A percentile compares a stretch with the other conserved stretches of the same genome.
Conservation (phyloP, 805 yeast genomes). For the Ogataea methylovora region DNA sequence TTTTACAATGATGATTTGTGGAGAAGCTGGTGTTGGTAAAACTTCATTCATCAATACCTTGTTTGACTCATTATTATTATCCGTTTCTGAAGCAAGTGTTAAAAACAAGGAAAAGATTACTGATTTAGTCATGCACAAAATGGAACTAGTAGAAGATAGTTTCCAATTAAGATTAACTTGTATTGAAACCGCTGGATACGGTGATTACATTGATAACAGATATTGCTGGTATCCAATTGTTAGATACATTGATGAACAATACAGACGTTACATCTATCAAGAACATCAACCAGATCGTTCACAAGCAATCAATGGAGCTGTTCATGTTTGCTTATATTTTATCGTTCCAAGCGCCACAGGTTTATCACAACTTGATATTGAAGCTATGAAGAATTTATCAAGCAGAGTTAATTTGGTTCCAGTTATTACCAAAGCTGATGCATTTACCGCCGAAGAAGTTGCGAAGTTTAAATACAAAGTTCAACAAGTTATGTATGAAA, state of each 20-base stretch:
- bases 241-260: constrained; percentile 75
- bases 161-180: constrained; percentile 52
- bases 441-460: constrained; percentile 53
- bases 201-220: constrained; percentile 58
- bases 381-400: constrained; percentile 62
- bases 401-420: constrained; percentile 77
- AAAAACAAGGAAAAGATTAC: constrained; percentile 29
- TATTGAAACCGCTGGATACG: constrained; percentile 75
- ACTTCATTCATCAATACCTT: constrained; percentile 76
- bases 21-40: constrained; percentile 82
- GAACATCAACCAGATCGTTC: constrained; percentile 66
- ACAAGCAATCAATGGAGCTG: constrained; percentile 51
- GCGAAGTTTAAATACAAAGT: constrained; percentile 44
- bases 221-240: constrained; percentile 63
- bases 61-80: constrained; percentile 42
- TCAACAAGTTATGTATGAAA: constrained; percentile 39
- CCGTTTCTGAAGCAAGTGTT: constrained; percentile 28
- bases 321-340: constrained; percentile 83
- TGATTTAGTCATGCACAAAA: constrained; percentile 27
- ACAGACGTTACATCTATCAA: constrained; percentile 59
- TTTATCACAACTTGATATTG: constrained; percentile 60
- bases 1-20: constrained; percentile 79
- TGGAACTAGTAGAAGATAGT: constrained; percentile 51
- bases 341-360: constrained; percentile 56
- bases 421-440: constrained; percentile 74